phyloP scores from a whole-genome alignment of 2,329 filamentous ascomycete species.

The Penicillium vulpinum region DNA sequence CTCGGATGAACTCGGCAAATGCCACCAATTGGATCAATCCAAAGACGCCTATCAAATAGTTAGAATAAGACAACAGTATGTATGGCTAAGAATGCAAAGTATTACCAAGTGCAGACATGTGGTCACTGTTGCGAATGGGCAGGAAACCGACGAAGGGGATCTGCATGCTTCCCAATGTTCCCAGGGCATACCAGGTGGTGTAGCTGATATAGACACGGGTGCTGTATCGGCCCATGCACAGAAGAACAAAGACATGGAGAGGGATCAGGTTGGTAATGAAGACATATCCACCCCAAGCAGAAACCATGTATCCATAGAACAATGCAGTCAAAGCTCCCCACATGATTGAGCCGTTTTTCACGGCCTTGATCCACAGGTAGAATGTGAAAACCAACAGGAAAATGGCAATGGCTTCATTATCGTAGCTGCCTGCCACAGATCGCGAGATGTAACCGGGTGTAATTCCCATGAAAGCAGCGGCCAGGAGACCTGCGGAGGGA shows the following conservation, averaged over 20 bases:
- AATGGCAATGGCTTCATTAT: conserved; percentile 99
- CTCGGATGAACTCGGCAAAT: conserved; percentile 85
- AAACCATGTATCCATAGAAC: conserved; percentile 99
- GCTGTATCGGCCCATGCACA: conserved; percentile 97
- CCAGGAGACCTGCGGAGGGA: conserved; percentile 89
- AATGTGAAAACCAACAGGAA: conserved; percentile 98
- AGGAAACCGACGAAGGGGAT: conserved; percentile 98
- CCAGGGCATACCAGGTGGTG: conserved; percentile 95
- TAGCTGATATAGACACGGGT: conserved; percentile 93
- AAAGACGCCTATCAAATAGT: conserved; percentile 70
- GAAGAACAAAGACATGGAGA: conserved; percentile 87
- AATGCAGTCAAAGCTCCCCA: conserved; percentile 93
- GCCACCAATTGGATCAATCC: conserved; percentile 91
- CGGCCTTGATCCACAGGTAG: conserved; percentile 97
- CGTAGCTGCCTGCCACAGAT: conserved; percentile 96
- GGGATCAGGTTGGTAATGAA: conserved; percentile 98
- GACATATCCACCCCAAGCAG: conserved; percentile 98
- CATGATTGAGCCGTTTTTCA: conserved; percentile 94
- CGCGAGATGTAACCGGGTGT: conserved; percentile 95
- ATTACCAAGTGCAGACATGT: conserved; percentile 93
- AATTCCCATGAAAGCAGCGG: conserved; percentile 96
- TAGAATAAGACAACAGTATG: conserved; percentile 15
- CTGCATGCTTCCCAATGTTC: conserved; percentile 97
- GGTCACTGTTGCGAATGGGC: conserved; percentile 94
- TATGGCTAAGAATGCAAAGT: conserved; percentile 9